These are phyloP conservation scores for Dillenia turbinata DNA, from an alignment of 164 flowering plant species.

Conservation along the genomic window DNA sequence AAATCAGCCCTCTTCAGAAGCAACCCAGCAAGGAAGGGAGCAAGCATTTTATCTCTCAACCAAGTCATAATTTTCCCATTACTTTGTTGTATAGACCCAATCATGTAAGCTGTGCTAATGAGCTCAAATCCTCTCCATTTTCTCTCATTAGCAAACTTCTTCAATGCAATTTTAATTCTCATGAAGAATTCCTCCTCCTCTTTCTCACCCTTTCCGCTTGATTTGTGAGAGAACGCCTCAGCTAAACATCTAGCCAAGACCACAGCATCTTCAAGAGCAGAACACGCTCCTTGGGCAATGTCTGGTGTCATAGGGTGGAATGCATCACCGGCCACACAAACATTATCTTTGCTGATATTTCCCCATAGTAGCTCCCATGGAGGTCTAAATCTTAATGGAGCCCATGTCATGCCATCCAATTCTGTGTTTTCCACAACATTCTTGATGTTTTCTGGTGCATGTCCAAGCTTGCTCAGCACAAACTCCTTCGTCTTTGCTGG, in stretches of 20 bases:
- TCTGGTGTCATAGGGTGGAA: slow-evolving; percentile 49
- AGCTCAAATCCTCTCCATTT: slow-evolving; percentile 28
- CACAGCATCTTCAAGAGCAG: slow-evolving; percentile 46
- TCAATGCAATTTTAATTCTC: slow-evolving; percentile 12
- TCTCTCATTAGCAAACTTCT: slow-evolving; percentile 20
- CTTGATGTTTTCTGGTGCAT: slow-evolving; percentile 20
- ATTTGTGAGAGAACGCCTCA: slow-evolving; percentile 19
- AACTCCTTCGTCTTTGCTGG: slow-evolving; percentile 35
- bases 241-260: slow-evolving; percentile 44
- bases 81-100: slow-evolving; percentile 15
- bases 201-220: slow-evolving; percentile 1
- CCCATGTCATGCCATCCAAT: slow-evolving; percentile 10
- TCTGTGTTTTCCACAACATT: slow-evolving; percentile 21
- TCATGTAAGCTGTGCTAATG: slow-evolving; percentile 12
- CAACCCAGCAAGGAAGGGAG: slow-evolving; percentile 2
- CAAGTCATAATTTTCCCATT: slow-evolving; percentile 8
- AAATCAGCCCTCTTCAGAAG: slow-evolving; percentile 27
- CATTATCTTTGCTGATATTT: slow-evolving; percentile 32
- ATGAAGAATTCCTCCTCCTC: slow-evolving; percentile 9
- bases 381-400: slow-evolving; percentile 27
- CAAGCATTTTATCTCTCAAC: slow-evolving; percentile 12
- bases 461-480: slow-evolving; percentile 29
- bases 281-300: slow-evolving; percentile 48
- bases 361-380: slow-evolving; percentile 40
- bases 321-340: slow-evolving; percentile 45